phyloP scores from a whole-genome alignment of 2,329 filamentous ascomycete species.

The Rosellinia necatrix region DNA sequence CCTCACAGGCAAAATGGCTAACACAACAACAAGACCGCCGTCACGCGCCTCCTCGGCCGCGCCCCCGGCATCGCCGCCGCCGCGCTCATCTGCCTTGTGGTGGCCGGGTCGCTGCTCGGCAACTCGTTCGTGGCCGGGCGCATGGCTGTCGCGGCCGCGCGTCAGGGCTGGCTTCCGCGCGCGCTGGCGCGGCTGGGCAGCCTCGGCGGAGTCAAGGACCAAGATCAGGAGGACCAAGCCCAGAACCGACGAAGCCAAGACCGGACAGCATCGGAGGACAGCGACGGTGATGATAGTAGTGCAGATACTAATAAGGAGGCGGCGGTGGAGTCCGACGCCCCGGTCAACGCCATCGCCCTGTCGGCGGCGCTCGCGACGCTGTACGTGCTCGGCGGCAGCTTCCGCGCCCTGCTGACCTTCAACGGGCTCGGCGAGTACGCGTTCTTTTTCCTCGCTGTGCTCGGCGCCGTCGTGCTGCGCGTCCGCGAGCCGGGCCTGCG shows the following conservation, averaged over 20 bases:
- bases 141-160: conserved; percentile 63
- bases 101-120: conserved; percentile 64
- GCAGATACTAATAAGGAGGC: too few species aligned
- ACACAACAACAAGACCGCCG: conserved; percentile 52
- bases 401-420: conserved; percentile 64
- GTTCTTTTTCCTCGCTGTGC: conserved; percentile 67
- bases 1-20: not conserved
- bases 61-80: conserved; percentile 59
- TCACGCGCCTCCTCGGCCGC: conserved; percentile 58
- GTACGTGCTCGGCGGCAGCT: conserved; percentile 65
- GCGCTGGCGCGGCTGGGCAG: conserved; percentile 51
- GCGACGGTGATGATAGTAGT: too few species aligned
- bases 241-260: conserved; percentile 8
- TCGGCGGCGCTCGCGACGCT: conserved; percentile 55
- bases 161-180: conserved; percentile 55
- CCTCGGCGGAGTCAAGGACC: conserved; percentile 42
- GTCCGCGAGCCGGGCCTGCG: conserved; percentile 58
- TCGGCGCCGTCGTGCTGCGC: conserved; percentile 62
- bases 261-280: too few species aligned
- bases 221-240: not conserved
- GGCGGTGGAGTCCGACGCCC: conserved; percentile 49
- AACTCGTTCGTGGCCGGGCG: conserved; percentile 67
- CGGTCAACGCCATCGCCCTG: conserved; percentile 58
- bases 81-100: conserved; percentile 62
- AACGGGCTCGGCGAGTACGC: conserved; percentile 64